These are phyloP conservation scores for Zymoseptoria brevis DNA, from an alignment of 2,329 filamentous ascomycete species.

Conservation along the genomic window DNA sequence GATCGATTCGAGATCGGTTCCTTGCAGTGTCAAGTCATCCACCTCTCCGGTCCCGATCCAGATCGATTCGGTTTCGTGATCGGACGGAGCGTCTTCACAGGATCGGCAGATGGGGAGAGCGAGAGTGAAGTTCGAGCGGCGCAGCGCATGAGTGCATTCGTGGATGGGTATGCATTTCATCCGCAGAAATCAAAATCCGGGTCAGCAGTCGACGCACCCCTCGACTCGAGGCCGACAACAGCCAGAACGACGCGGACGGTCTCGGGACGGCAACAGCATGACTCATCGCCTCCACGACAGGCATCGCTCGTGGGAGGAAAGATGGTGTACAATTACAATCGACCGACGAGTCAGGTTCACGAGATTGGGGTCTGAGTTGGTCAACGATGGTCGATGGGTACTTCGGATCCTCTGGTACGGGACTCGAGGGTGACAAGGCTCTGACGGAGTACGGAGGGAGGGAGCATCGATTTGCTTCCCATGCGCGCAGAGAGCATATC, in stretches of 20 bases:
- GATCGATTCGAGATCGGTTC: constrained; percentile 46
- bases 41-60: constrained; percentile 48
- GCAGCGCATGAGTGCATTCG: not conserved
- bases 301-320: not conserved
- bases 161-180: not conserved
- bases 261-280: not conserved
- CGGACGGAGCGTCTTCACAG: constrained; percentile 36
- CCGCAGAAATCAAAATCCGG: not conserved
- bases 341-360: not conserved
- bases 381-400: not conserved
- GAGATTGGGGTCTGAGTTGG: not conserved
- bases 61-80: constrained; percentile 54
- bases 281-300: not conserved
- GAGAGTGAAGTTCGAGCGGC: not conserved
- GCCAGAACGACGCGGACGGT: not conserved
- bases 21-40: constrained; percentile 40
- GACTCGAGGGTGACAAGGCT: not conserved
- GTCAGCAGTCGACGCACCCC: not conserved
- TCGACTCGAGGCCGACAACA: not conserved
- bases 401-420: no score
- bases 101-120: constrained; percentile 10
- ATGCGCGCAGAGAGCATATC: no score
- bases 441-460: not conserved
- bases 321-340: not conserved
- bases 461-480: not conserved